Conservation (phyloP, 108 stramenopile species). For the Aurantiochytrium sp. region DNA sequence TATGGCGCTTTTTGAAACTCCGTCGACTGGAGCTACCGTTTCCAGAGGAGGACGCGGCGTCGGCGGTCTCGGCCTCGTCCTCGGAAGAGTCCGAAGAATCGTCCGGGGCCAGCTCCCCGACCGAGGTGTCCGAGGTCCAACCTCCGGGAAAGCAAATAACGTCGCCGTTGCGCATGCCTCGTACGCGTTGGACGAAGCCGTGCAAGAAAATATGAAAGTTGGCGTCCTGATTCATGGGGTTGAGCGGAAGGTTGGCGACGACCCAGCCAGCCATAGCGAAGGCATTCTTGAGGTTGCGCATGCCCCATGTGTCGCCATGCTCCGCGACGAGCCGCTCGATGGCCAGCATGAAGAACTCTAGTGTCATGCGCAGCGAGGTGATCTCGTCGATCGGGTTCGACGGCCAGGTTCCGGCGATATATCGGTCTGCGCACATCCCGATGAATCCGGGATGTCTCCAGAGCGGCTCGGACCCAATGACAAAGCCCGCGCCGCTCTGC, state of each 20-base stretch:
- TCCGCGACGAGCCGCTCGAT: neutral
- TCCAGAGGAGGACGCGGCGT: neutral
- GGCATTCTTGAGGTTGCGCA: neutral
- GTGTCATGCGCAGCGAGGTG: neutral
- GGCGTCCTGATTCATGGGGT: neutral
- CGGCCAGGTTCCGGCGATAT: neutral
- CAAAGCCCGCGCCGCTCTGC: neutral
- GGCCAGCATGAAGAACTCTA: neutral
- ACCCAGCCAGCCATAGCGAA: conserved; percentile 14
- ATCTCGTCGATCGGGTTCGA: neutral
- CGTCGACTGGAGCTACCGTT: neutral
- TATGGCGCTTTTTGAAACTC: neutral
- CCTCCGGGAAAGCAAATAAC: conserved; percentile 28
- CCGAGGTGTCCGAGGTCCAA: neutral
- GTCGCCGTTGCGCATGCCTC: neutral
- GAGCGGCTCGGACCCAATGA: neutral
- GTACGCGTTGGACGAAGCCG: conserved; percentile 3
- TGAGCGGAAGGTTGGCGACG: neutral
- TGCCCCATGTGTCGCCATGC: neutral
- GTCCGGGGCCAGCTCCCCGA: neutral
- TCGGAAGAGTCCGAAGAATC: conserved; percentile 17
- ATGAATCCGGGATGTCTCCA: conserved; percentile 13
- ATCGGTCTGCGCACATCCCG: conserved; percentile 11
- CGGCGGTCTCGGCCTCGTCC: neutral
- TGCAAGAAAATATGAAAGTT: neutral